Evolutionary conservation across 257 asterid genomes (phyloP), one percentile per base, ranked within the genome.

Genomic region (Solanum appendiculatum): DNA sequence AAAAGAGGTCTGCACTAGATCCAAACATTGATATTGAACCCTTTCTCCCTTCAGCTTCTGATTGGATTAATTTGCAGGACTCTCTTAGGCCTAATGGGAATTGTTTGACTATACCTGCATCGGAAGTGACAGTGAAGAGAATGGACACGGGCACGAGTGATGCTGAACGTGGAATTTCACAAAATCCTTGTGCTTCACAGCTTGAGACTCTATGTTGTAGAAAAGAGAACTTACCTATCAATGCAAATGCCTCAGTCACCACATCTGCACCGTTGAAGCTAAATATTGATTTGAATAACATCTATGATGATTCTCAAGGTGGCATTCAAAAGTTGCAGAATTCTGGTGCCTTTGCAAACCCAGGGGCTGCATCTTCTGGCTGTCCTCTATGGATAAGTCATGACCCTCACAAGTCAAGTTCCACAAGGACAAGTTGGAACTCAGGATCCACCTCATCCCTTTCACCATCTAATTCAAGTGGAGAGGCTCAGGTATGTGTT

Each of bases 381-480:
- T 90, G 88, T 82, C 92, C 98, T 83, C 88, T 89, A 34, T 90
- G 93, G 92, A 80, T 89, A 74, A 89, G 88, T 85, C 93, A 90
- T 87, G 96, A 91, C 89, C 91, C 95, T 86, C 90, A 87, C 88
- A 92, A 73, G 88, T 91, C 91, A 86, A 94, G 92, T 89, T 94
- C 95, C 18, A 90, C 96, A 88, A 95, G 92, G 83, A 91, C 91
- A 81, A 94, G 97, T 95, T 93, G 93, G 87, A 93, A 93, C 90
- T 92, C 98, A 16, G 95, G 94, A 88, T 95, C 96, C 83, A 90
- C 94, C 5, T 89, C 94, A 54, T 90, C 94, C 90, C 96, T 88
- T 82, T 96, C 98, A 64, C 95, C 93, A 64, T 96, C 98, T 85
- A 94, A 93, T 90, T 95, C 98, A 86, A 95, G 96, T 89, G 98